Evolutionary conservation across 2,329 filamentous ascomycete genomes (phyloP).

Genomic region (Colletotrichum coccodes): DNA sequence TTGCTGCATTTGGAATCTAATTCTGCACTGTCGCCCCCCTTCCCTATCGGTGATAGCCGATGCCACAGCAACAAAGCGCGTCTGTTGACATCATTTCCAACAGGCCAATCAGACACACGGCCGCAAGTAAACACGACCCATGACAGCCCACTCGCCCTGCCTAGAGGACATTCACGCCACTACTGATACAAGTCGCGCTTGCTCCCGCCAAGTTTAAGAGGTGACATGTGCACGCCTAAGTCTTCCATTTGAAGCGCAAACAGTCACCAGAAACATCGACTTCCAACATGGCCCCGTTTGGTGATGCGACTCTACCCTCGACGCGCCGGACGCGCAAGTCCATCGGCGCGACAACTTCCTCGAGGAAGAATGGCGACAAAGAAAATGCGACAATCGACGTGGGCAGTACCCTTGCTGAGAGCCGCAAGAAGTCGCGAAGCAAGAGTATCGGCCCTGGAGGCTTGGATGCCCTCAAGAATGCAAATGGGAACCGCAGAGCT

Average conservation of each 20-base stretch:
- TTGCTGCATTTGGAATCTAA: not conserved
- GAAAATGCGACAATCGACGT: constrained; percentile 82
- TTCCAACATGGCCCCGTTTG: constrained; percentile 48
- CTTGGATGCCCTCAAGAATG: constrained; percentile 81
- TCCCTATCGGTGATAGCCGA: constrained; percentile 4
- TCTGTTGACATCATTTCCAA: constrained; percentile 25
- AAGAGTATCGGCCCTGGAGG: constrained; percentile 97
- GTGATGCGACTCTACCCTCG: constrained; percentile 63
- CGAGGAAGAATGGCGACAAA: constrained; percentile 64
- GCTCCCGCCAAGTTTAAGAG: constrained; percentile 31
- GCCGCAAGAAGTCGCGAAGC: constrained; percentile 81
- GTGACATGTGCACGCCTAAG: constrained; percentile 21
- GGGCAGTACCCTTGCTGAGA: constrained; percentile 61
- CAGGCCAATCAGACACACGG: constrained; percentile 18
- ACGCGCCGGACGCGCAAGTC: constrained; percentile 75
- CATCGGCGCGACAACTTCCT: constrained; percentile 56
- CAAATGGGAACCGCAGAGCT: constrained; percentile 81
- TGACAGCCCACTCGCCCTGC: constrained; percentile 28
- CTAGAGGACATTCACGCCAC: constrained; percentile 35
- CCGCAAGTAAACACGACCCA: constrained; percentile 29
- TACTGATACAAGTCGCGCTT: constrained; percentile 17
- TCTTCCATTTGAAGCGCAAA: not conserved
- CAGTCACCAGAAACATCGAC: not conserved
- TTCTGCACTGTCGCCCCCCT: not conserved
- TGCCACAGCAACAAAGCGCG: constrained; percentile 30